A percentile compares a stretch with the other conserved stretches of the same genome.
Evolutionary conservation across 176 grass and related monocot species (phyloP).

Genomic region (Triticum urartu): DNA sequence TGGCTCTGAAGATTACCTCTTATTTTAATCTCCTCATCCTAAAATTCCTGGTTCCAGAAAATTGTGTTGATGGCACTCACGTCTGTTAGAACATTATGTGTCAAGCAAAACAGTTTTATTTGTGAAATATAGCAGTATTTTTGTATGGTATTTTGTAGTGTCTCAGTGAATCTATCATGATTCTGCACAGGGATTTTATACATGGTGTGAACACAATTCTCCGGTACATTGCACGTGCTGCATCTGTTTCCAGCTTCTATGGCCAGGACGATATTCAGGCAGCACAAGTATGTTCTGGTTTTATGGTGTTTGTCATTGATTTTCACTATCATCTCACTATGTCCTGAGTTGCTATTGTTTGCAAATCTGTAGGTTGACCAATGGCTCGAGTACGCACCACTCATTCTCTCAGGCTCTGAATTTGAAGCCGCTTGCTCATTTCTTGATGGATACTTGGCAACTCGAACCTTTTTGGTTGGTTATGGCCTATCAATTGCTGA

Average conservation of each 20-base stretch:
- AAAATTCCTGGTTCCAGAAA: not conserved
- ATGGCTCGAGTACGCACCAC: too few species aligned
- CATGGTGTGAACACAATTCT: slow-evolving; percentile 63
- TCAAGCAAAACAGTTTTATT: too few species aligned
- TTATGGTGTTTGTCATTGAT: too few species aligned
- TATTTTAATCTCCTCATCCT: not conserved
- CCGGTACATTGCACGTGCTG: slow-evolving; percentile 41
- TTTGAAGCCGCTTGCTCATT: too few species aligned
- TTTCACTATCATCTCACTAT: too few species aligned
- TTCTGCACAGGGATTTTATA: slow-evolving; percentile 42
- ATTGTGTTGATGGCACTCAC: not conserved
- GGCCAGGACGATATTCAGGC: slow-evolving; percentile 46
- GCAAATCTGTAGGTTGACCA: too few species aligned
- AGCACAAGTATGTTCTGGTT: slow-evolving; percentile 47
- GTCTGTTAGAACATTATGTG: not conserved
- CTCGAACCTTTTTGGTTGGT: too few species aligned
- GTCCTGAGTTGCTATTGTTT: too few species aligned
- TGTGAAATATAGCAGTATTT: not conserved
- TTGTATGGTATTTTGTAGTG: not conserved
- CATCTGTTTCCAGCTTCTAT: slow-evolving; percentile 52
- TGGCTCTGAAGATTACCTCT: not conserved
- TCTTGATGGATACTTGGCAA: too few species aligned
- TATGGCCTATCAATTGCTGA: slow-evolving; percentile 54
- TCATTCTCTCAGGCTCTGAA: too few species aligned
- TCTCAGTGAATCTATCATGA: not conserved